These are phyloP conservation scores for Mycena latifolia DNA, from an alignment of 768 basidiomycete genomes.

Conservation along the genomic window DNA sequence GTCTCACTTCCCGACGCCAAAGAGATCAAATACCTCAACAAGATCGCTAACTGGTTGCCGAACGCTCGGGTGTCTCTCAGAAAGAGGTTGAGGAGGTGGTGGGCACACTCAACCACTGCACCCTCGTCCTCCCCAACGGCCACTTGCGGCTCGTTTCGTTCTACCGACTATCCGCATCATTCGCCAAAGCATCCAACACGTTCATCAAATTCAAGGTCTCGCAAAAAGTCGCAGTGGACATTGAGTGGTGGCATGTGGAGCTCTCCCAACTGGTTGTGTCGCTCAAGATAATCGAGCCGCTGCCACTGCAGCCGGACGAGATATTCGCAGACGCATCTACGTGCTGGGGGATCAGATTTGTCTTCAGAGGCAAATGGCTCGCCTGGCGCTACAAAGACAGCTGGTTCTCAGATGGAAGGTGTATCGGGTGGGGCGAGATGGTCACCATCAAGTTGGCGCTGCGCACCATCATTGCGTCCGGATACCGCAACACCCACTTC, in stretches of 20 bases:
- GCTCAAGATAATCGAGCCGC: constrained; percentile 30
- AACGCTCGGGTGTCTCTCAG: not conserved
- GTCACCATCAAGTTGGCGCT: constrained; percentile 57
- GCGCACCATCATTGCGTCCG: constrained; percentile 42
- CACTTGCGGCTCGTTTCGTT: constrained; percentile 24
- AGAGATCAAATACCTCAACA: constrained; percentile 27
- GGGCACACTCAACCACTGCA: constrained; percentile 34
- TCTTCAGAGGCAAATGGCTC: constrained; percentile 47
- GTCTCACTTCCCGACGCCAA: constrained; percentile 35
- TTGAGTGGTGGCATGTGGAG: not conserved
- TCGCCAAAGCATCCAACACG: not conserved
- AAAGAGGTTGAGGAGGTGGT: constrained; percentile 20
- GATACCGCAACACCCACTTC: constrained; percentile 40
- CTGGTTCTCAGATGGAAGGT: constrained; percentile 43
- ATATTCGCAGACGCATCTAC: constrained; percentile 57
- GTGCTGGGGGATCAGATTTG: constrained; percentile 55
- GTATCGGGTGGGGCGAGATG: constrained; percentile 61
- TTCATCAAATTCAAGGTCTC: not conserved
- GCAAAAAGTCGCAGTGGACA: not conserved
- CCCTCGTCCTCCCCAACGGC: constrained; percentile 17
- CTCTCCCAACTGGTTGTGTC: not conserved
- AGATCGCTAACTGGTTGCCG: constrained; percentile 12
- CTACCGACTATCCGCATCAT: constrained; percentile 15
- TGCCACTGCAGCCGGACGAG: constrained; percentile 15
- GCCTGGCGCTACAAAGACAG: constrained; percentile 52